A percentile compares a stretch with the other conserved stretches of the same genome.
Evolutionary conservation across 2,329 filamentous ascomycete species (phyloP).

Genomic region (Xylariaceae sp.): DNA sequence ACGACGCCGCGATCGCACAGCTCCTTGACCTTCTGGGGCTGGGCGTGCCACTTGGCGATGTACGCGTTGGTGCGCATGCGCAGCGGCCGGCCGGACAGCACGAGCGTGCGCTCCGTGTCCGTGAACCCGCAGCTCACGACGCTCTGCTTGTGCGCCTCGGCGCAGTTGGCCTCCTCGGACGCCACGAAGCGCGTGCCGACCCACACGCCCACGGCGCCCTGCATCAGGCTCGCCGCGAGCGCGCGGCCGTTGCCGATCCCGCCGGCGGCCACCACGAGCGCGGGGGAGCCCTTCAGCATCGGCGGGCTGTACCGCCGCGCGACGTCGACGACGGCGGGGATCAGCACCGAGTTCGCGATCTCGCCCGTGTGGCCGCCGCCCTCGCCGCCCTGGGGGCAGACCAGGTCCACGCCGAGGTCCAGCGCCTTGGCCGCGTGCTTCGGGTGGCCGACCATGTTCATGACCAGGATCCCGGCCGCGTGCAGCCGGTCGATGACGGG

Average conservation of each 20-base stretch:
- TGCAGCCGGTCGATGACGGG: slow-evolving; percentile 79
- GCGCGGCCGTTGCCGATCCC: slow-evolving; percentile 84
- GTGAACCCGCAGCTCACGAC: slow-evolving; percentile 81
- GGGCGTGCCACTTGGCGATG: slow-evolving; percentile 77
- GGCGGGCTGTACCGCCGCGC: slow-evolving; percentile 73
- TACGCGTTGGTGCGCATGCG: slow-evolving; percentile 85
- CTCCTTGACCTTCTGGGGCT: slow-evolving; percentile 75
- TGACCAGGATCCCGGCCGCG: slow-evolving; percentile 78
- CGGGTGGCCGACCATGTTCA: slow-evolving; percentile 98
- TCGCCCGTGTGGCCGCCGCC: slow-evolving; percentile 93
- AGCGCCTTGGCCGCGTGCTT: slow-evolving; percentile 90
- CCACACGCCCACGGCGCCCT: slow-evolving; percentile 89
- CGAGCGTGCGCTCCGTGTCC: slow-evolving; percentile 82
- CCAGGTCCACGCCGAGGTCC: slow-evolving; percentile 83
- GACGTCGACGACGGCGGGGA: slow-evolving; percentile 86
- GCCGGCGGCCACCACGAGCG: slow-evolving; percentile 86
- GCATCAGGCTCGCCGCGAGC: slow-evolving; percentile 82
- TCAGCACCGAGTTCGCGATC: slow-evolving; percentile 82
- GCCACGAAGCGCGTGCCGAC: slow-evolving; percentile 94
- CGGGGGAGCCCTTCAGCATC: slow-evolving; percentile 68
- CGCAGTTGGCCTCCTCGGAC: slow-evolving; percentile 78
- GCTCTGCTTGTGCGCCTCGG: slow-evolving; percentile 80
- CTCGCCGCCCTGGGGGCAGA: slow-evolving; percentile 92
- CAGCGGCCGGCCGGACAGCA: slow-evolving; percentile 81
- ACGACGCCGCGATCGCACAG: slow-evolving; percentile 79